A percentile compares a stretch with the other conserved stretches of the same genome.
Conservation (phyloP, 148 eudicot species). For the Chenopodium album region DNA sequence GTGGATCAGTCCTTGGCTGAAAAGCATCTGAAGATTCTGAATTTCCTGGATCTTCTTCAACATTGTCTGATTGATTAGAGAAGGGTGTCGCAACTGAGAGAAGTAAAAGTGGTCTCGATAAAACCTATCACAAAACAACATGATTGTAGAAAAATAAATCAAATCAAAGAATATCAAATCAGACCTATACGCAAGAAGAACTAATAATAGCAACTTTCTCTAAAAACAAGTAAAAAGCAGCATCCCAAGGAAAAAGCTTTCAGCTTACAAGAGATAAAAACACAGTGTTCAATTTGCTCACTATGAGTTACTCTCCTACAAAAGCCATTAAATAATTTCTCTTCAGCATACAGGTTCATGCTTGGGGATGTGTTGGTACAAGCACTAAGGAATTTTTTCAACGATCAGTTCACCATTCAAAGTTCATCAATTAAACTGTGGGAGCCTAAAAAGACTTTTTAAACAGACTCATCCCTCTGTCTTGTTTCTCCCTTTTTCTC, state of each 20-base stretch:
- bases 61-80: slow-evolving; percentile 34
- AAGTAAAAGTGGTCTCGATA: slow-evolving; percentile 56
- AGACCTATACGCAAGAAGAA: not conserved
- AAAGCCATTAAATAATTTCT: not conserved
- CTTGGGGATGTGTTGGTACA: not conserved
- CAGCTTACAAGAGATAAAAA: not conserved
- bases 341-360: not conserved
- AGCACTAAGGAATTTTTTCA: not conserved
- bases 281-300: not conserved
- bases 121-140: slow-evolving; percentile 36
- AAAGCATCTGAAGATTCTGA: slow-evolving; percentile 31
- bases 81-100: slow-evolving; percentile 50
- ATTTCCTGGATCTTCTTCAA: slow-evolving; percentile 35
- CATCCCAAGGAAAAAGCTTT: not conserved
- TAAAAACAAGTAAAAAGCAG: not conserved
- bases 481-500: not conserved
- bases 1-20: slow-evolving; percentile 24
- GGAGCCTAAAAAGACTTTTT: not conserved
- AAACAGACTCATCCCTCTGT: not conserved
- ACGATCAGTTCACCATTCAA: not conserved
- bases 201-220: not conserved
- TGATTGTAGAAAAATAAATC: not conserved
- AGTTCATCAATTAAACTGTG: not conserved
- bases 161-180: not conserved
- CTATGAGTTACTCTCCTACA: not conserved